These are phyloP conservation scores for Penicillium roqueforti DNA, from an alignment of 495 filamentous ascomycete species.

Conservation along the genomic window DNA sequence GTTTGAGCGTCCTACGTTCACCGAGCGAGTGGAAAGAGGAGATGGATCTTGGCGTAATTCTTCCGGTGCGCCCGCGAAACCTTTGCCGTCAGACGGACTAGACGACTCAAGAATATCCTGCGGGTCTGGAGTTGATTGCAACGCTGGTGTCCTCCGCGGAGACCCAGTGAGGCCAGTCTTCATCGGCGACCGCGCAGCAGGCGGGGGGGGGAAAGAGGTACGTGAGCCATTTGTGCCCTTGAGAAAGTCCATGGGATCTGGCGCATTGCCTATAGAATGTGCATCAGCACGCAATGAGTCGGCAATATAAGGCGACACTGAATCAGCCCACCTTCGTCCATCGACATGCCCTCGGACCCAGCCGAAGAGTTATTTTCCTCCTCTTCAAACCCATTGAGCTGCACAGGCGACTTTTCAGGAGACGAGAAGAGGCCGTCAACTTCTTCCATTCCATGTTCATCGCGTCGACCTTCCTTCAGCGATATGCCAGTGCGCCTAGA, in stretches of 20 bases:
- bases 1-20: conserved; percentile 34
- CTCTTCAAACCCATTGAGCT: conserved; percentile 32
- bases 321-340: conserved; percentile 40
- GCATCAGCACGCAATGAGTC: conserved; percentile 8
- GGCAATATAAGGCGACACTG: neutral
- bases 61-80: conserved; percentile 15
- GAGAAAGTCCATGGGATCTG: conserved; percentile 42
- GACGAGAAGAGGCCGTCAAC: conserved; percentile 86
- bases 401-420: conserved; percentile 58
- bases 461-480: conserved; percentile 75
- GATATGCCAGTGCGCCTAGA: conserved; percentile 77
- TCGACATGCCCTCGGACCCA: conserved; percentile 47
- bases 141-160: conserved; percentile 39
- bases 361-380: conserved; percentile 27
- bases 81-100: conserved; percentile 38
- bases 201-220: conserved; percentile 29
- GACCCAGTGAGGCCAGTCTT: conserved; percentile 42
- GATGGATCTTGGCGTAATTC: conserved; percentile 29
- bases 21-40: conserved; percentile 35
- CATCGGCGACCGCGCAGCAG: conserved; percentile 42
- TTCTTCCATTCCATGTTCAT: conserved; percentile 88
- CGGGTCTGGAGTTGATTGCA: conserved; percentile 40
- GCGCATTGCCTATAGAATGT: conserved; percentile 33
- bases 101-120: conserved; percentile 32
- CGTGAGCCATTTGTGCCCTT: conserved; percentile 29